These are phyloP conservation scores for Oldenlandia corymbosa DNA, from an alignment of 257 asterid genomes.

Conservation along the genomic window DNA sequence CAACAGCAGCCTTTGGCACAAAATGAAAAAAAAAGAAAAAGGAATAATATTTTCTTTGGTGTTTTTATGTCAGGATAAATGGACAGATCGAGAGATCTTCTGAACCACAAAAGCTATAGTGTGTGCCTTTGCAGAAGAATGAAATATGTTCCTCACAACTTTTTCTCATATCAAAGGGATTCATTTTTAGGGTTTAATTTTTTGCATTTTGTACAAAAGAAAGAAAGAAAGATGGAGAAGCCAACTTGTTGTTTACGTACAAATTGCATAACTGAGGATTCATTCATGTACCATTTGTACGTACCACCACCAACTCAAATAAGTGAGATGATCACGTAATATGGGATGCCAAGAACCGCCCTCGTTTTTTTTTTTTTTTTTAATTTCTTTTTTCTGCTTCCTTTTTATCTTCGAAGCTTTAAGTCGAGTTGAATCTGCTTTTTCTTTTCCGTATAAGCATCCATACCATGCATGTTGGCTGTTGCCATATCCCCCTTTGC, in stretches of 20 bases:
- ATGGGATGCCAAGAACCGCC: slow-evolving; percentile 28
- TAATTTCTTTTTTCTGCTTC: too few species aligned
- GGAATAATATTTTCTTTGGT: not conserved
- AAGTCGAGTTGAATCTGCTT: slow-evolving; percentile 9
- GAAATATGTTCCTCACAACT: slow-evolving; percentile 4
- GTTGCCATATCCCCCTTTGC: slow-evolving; percentile 1
- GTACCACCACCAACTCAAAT: too few species aligned
- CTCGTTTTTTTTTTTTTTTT: slow-evolving; percentile 6
- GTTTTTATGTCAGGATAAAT: not conserved
- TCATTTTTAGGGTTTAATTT: too few species aligned
- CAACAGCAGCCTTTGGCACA: too few species aligned
- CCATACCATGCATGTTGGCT: slow-evolving; percentile 13
- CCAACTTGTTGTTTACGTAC: too few species aligned
- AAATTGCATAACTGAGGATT: too few species aligned
- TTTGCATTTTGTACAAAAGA: too few species aligned
- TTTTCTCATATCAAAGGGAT: not conserved
- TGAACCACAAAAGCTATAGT: not conserved
- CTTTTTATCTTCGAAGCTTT: not conserved
- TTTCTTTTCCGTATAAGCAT: not conserved
- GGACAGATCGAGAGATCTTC: slow-evolving; percentile 7
- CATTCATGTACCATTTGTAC: not conserved
- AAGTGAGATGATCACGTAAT: not conserved
- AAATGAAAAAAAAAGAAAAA: not conserved
- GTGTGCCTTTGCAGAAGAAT: slow-evolving; percentile 2
- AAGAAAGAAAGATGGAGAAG: too few species aligned